These are phyloP conservation scores for Podaxis sp. DNA, from an alignment of 768 basidiomycete species.

Conservation along the genomic window DNA sequence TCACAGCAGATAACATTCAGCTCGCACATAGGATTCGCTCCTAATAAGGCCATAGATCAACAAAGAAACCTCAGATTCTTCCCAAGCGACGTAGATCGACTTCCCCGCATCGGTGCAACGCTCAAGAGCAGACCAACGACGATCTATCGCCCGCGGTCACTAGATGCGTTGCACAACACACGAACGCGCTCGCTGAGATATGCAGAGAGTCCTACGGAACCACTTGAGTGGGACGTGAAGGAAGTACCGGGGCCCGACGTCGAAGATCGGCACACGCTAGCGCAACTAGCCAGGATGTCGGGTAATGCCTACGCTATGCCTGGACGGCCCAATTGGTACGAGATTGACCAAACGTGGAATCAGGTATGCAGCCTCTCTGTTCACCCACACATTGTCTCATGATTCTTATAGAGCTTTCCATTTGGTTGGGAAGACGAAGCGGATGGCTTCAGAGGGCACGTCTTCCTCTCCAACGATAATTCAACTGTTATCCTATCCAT, in stretches of 20 bases:
- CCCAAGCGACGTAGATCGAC: conserved; percentile 18
- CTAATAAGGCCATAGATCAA: not conserved
- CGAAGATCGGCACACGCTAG: conserved; percentile 74
- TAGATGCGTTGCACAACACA: conserved; percentile 48
- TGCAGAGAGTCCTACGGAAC: conserved; percentile 42
- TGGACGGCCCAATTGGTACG: conserved; percentile 76
- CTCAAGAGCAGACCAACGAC: conserved; percentile 53
- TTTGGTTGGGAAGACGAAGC: conserved; percentile 69
- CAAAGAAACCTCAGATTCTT: conserved; percentile 15
- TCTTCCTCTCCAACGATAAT: conserved; percentile 79
- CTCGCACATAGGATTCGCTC: conserved; percentile 21
- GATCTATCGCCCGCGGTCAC: conserved; percentile 60
- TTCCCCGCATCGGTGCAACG: conserved; percentile 17
- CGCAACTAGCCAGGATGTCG: conserved; percentile 83
- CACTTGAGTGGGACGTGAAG: conserved; percentile 66
- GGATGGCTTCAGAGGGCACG: conserved; percentile 88
- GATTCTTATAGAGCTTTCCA: conserved; percentile 62
- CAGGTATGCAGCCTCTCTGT: conserved; percentile 32
- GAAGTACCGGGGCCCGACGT: conserved; percentile 76
- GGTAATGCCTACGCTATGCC: conserved; percentile 87
- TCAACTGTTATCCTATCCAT: conserved; percentile 84
- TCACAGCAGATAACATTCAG: conserved; percentile 23
- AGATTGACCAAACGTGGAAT: conserved; percentile 76
- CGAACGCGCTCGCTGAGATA: conserved; percentile 50
- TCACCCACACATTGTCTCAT: not conserved